Conservation (phyloP, 352 stramenopile species). For the Detonula confervacea region DNA sequence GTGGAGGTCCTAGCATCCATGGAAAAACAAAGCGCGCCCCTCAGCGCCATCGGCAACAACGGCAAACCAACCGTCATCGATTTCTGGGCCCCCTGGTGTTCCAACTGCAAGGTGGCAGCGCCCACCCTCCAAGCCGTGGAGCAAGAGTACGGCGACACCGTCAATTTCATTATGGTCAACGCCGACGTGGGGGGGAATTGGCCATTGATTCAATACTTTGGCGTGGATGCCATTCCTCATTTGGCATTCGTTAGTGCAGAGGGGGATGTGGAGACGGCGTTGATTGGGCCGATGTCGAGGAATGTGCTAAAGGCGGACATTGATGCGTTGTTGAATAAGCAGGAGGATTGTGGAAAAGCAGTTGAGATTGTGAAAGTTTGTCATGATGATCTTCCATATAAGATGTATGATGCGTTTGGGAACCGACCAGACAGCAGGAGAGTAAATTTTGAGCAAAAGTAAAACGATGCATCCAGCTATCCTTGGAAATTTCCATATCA, state of each 20-base stretch:
- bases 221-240: conserved; percentile 83
- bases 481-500: neutral
- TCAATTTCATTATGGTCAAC: conserved; percentile 84
- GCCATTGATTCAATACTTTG: conserved; percentile 73
- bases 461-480: neutral
- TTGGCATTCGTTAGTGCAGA: conserved; percentile 65
- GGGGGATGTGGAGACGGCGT: conserved; percentile 78
- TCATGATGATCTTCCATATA: conserved; percentile 67
- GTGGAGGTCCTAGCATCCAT: conserved; percentile 70
- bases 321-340: conserved; percentile 69
- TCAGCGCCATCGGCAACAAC: conserved; percentile 73
- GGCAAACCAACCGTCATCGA: conserved; percentile 78
- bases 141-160: conserved; percentile 65
- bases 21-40: conserved; percentile 56
- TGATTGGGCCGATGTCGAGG: conserved; percentile 77
- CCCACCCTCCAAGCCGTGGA: conserved; percentile 69
- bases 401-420: conserved; percentile 82
- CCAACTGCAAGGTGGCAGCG: conserved; percentile 74
- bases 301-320: conserved; percentile 69
- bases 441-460: conserved; percentile 35
- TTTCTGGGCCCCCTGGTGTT: conserved; percentile 83
- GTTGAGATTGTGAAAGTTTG: conserved; percentile 6
- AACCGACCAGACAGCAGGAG: conserved; percentile 52
- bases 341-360: conserved; percentile 8
- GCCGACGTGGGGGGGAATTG: conserved; percentile 60